Evolutionary conservation across 352 stramenopile species (phyloP).

Genomic region (Pythium oligandrum): DNA sequence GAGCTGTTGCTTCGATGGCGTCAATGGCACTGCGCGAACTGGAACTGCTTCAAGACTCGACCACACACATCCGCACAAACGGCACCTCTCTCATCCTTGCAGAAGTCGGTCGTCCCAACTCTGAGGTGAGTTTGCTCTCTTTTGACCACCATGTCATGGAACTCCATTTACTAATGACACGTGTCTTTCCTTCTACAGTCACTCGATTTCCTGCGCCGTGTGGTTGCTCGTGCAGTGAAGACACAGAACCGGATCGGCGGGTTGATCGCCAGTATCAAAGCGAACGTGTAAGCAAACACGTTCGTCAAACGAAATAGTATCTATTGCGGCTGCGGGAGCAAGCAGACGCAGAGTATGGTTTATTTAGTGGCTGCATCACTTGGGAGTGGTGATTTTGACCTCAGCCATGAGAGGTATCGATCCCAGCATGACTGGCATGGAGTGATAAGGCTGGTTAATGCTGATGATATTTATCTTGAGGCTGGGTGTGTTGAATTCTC

Average conservation of each 20-base stretch:
- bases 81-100: constrained; percentile 58
- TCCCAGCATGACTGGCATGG: too few relatives aligned
- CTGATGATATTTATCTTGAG: too few relatives aligned
- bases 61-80: constrained; percentile 62
- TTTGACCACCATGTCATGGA: background rate
- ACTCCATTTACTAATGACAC: background rate
- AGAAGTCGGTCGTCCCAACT: constrained; percentile 37
- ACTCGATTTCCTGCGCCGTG: constrained; percentile 35
- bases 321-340: too few relatives aligned
- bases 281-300: constrained; percentile 6
- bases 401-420: too few relatives aligned
- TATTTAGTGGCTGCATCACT: too few relatives aligned
- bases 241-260: constrained; percentile 50
- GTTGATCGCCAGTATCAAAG: constrained; percentile 24
- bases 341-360: too few relatives aligned
- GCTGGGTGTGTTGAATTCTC: too few relatives aligned
- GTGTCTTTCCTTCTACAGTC: constrained; percentile 17
- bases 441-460: too few relatives aligned
- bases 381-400: too few relatives aligned
- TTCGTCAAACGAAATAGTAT: too few relatives aligned
- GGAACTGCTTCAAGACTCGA: constrained; percentile 47
- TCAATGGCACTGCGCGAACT: constrained; percentile 40
- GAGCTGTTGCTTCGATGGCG: constrained; percentile 38
- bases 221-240: constrained; percentile 41
- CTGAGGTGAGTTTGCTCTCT: constrained; percentile 21